These are phyloP conservation scores for Termitomyces bulborhizus DNA, from an alignment of 768 basidiomycete genomes.

Conservation along the genomic window DNA sequence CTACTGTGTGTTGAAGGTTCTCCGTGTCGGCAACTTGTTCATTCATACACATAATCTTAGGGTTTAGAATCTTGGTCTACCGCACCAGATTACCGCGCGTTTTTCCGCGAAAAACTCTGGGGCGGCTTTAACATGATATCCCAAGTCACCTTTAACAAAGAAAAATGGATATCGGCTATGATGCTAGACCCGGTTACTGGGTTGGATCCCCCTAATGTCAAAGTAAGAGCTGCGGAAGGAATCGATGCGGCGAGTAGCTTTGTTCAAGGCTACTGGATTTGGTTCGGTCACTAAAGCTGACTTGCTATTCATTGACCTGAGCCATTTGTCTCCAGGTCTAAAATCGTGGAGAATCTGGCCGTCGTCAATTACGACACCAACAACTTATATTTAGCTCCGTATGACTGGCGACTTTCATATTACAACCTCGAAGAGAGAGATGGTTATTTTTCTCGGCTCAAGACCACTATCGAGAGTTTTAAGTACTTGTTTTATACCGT, in stretches of 20 bases:
- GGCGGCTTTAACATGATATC: conserved; percentile 79
- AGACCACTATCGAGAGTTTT: conserved; percentile 74
- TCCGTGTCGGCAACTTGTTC: not conserved
- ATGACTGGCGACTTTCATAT: conserved; percentile 88
- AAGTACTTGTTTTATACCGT: conserved; percentile 34
- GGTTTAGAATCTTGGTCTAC: conserved; percentile 95
- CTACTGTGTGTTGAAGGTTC: conserved; percentile 49
- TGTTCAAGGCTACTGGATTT: conserved; percentile 92
- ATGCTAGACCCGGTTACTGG: conserved; percentile 90
- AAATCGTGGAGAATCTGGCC: conserved; percentile 92
- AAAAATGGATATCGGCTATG: conserved; percentile 87
- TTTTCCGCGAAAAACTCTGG: conserved; percentile 89
- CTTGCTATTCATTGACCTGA: not conserved
- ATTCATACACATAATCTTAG: conserved; percentile 23
- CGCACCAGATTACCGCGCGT: conserved; percentile 71
- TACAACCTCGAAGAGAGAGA: conserved; percentile 91
- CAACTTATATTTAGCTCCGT: conserved; percentile 77
- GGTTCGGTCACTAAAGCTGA: conserved; percentile 35
- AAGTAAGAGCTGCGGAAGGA: conserved; percentile 89
- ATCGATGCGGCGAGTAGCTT: conserved; percentile 85
- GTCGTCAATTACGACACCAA: conserved; percentile 91
- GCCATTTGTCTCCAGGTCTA: conserved; percentile 47
- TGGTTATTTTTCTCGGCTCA: conserved; percentile 82
- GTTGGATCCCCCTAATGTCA: conserved; percentile 78
- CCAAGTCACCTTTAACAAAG: conserved; percentile 75